These are phyloP conservation scores for Talaromyces stipitatus DNA, from an alignment of 495 filamentous ascomycete species.

Conservation along the genomic window DNA sequence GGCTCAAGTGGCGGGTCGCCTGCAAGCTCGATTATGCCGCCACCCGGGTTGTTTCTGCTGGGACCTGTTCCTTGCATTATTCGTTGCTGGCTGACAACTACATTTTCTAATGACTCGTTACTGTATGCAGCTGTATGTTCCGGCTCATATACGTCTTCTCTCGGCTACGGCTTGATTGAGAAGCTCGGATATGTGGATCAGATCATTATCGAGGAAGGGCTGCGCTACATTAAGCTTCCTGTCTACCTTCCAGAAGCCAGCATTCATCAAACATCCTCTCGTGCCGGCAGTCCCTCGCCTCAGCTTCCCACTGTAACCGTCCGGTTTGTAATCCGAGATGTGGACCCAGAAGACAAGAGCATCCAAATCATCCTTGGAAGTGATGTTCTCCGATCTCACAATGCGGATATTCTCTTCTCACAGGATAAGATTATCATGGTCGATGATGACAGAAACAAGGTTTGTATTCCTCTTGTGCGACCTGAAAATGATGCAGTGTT, in stretches of 20 bases:
- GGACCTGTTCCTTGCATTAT: constrained; percentile 89
- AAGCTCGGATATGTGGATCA: constrained; percentile 62
- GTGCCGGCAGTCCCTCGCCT: constrained; percentile 62
- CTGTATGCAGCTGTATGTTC: constrained; percentile 90
- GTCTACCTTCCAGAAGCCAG: constrained; percentile 89
- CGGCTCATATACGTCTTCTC: constrained; percentile 75
- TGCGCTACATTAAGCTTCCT: constrained; percentile 61
- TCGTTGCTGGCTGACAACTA: constrained; percentile 84
- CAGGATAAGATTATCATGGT: constrained; percentile 81
- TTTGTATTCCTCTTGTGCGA: constrained; percentile 87
- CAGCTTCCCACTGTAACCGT: constrained; percentile 75
- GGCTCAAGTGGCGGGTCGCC: constrained; percentile 58
- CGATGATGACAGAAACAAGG: constrained; percentile 76
- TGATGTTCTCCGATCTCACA: constrained; percentile 78
- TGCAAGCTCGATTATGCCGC: constrained; percentile 56
- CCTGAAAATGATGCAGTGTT: constrained; percentile 83
- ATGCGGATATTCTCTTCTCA: constrained; percentile 87
- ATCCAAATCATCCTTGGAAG: constrained; percentile 83
- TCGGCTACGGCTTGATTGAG: constrained; percentile 65
- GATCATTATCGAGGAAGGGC: constrained; percentile 56
- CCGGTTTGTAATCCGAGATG: constrained; percentile 63
- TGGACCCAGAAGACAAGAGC: constrained; percentile 39
- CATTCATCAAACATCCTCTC: constrained; percentile 64
- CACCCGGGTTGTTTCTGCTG: constrained; percentile 72
- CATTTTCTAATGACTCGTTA: constrained; percentile 78